These are phyloP conservation scores for Leishmania aethiopica DNA, from an alignment of 208 protist genomes.

Conservation along the genomic window DNA sequence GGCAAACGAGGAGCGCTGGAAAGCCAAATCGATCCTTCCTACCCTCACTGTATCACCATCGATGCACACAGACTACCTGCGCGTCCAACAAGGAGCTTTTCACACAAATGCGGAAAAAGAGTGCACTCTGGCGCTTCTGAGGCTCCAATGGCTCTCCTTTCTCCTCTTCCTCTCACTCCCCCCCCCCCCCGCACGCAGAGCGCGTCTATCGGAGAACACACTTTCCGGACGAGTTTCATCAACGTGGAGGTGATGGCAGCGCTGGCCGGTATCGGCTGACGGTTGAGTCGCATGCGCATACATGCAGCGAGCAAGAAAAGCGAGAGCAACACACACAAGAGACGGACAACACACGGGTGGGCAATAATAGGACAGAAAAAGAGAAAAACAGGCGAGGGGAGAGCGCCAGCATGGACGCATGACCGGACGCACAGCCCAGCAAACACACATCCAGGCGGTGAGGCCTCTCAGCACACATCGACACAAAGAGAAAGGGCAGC, in stretches of 20 bases:
- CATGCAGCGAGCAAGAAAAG: neutral
- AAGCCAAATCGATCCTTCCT: no score
- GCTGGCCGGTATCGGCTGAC: neutral
- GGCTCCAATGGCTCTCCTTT: neutral
- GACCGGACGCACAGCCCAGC: neutral
- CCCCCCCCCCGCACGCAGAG: neutral
- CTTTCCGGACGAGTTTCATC: neutral
- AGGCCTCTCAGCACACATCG: neutral
- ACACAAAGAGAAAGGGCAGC: neutral
- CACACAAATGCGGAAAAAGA: neutral
- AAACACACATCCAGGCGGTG: neutral
- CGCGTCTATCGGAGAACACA: neutral
- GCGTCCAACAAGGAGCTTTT: neutral
- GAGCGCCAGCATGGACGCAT: neutral
- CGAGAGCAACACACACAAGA: neutral
- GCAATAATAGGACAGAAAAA: neutral
- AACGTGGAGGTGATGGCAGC: neutral
- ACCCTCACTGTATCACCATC: neutral
- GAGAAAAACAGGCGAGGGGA: no score
- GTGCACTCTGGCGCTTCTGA: neutral
- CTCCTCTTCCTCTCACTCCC: neutral
- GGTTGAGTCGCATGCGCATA: neutral
- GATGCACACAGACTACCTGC: neutral
- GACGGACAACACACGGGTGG: neutral
- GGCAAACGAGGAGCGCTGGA: neutral